These are phyloP conservation scores for Trametes versicolor DNA, from an alignment of 1,284 basidiomycete genomes.

Conservation along the genomic window DNA sequence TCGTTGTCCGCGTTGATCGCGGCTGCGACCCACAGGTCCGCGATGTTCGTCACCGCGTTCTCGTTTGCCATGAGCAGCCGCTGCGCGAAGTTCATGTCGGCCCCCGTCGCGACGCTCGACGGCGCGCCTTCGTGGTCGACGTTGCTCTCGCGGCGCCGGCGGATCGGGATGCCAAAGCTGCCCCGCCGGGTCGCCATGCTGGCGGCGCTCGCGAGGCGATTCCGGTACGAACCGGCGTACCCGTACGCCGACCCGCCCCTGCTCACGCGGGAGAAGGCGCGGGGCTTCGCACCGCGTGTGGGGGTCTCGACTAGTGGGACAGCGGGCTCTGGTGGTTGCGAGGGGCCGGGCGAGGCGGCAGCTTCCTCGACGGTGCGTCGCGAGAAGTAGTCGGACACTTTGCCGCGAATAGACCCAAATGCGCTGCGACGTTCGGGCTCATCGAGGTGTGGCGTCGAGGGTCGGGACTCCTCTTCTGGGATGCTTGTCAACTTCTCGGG, in stretches of 20 bases:
- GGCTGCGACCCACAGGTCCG: constrained; percentile 93
- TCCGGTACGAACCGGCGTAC: constrained; percentile 66
- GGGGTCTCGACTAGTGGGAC: constrained; percentile 58
- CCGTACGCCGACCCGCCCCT: constrained; percentile 84
- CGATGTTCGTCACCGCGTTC: constrained; percentile 88
- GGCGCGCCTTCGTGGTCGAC: constrained; percentile 48
- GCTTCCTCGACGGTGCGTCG: constrained; percentile 55
- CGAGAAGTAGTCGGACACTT: constrained; percentile 60
- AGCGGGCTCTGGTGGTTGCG: constrained; percentile 48
- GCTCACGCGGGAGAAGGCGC: constrained; percentile 63
- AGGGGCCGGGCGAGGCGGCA: constrained; percentile 35
- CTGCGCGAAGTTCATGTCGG: constrained; percentile 87
- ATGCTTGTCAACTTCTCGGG: constrained; percentile 76
- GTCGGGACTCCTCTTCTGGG: constrained; percentile 61
- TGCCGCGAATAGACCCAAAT: constrained; percentile 41
- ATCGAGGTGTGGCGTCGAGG: constrained; percentile 57
- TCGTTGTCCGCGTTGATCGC: constrained; percentile 92
- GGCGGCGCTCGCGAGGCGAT: constrained; percentile 53
- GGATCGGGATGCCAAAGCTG: constrained; percentile 58
- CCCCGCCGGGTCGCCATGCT: constrained; percentile 54
- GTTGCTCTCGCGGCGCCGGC: constrained; percentile 59
- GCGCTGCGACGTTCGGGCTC: constrained; percentile 45
- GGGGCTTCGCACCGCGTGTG: constrained; percentile 49
- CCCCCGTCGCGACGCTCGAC: constrained; percentile 49
- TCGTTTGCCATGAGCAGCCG: constrained; percentile 92